A percentile compares a stretch with the other conserved stretches of the same genome.
phyloP scores from a whole-genome alignment of 75 land plant species.

The Selaginella moellendorffii region DNA sequence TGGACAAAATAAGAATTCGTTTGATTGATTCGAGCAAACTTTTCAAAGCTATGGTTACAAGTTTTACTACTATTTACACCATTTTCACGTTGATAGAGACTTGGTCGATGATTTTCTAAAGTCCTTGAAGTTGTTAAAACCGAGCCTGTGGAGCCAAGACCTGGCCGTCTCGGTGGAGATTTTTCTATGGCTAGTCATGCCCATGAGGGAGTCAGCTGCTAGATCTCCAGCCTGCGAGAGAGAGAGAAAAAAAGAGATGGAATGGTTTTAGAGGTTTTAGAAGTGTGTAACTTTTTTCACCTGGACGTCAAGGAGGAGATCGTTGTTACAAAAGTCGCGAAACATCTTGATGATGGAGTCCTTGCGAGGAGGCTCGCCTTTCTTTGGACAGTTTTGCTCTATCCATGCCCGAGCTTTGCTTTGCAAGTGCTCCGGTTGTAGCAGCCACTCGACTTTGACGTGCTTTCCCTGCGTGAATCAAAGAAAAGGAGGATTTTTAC shows the following conservation, averaged over 20 bases:
- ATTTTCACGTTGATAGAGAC: not conserved
- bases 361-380: constrained; percentile 8
- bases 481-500: not conserved
- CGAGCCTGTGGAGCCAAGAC: constrained; percentile 13
- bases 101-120: constrained; percentile 6
- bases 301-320: constrained; percentile 9
- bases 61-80: no score
- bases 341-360: constrained; percentile 9
- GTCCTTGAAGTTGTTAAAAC: constrained; percentile 14
- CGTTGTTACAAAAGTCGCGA: constrained; percentile 15
- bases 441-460: constrained; percentile 14
- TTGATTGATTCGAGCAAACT: no score
- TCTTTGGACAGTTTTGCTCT: constrained; percentile 11
- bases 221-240: not conserved
- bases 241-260: not conserved
- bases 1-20: no score
- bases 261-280: no score
- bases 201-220: not conserved
- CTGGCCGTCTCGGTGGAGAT: constrained; percentile 13
- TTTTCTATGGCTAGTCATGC: constrained; percentile 5
- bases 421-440: constrained; percentile 14
- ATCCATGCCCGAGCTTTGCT: constrained; percentile 12
- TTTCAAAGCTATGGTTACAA: no score
- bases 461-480: constrained; percentile 12
- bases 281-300: not conserved